Conservation (phyloP, 1,284 basidiomycete genomes). For the Cyathus olla region DNA sequence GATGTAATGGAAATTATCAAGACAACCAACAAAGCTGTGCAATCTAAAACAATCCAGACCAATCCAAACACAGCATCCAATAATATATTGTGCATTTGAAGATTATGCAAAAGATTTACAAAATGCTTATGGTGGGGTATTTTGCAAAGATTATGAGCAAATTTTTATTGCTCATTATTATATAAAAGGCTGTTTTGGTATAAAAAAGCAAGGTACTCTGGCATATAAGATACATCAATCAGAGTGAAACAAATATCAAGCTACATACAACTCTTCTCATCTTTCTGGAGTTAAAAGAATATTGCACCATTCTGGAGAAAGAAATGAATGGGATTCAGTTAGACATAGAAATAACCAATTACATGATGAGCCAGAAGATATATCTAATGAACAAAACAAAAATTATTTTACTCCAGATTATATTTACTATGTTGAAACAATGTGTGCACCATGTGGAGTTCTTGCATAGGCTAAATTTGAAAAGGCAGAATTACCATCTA, state of each 20-base stretch:
- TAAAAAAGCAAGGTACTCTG: slow-evolving; percentile 16
- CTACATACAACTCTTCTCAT: slow-evolving; percentile 9
- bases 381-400: slow-evolving; percentile 6
- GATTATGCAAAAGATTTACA: neutral
- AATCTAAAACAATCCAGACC: too few species aligned
- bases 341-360: slow-evolving; percentile 8
- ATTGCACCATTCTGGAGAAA: slow-evolving; percentile 19
- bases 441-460: slow-evolving; percentile 9
- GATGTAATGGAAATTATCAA: too few species aligned
- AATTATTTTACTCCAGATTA: slow-evolving; percentile 22
- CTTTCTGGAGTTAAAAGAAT: slow-evolving; percentile 25
- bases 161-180: slow-evolving; percentile 15
- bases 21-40: too few species aligned
- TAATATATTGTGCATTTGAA: slow-evolving; percentile 10
- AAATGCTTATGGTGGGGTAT: slow-evolving; percentile 26
- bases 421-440: slow-evolving; percentile 29
- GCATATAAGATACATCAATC: slow-evolving; percentile 27
- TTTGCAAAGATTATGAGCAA: slow-evolving; percentile 25
- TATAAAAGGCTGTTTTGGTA: slow-evolving; percentile 16
- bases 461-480: slow-evolving; percentile 34
- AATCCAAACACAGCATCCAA: too few species aligned
- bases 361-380: slow-evolving; percentile 20
- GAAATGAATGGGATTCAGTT: slow-evolving; percentile 19
- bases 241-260: slow-evolving; percentile 20
- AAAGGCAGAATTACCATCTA: slow-evolving; percentile 26